Conservation (phyloP, 2,329 filamentous ascomycete genomes). For the Rhinocladiella similis region DNA sequence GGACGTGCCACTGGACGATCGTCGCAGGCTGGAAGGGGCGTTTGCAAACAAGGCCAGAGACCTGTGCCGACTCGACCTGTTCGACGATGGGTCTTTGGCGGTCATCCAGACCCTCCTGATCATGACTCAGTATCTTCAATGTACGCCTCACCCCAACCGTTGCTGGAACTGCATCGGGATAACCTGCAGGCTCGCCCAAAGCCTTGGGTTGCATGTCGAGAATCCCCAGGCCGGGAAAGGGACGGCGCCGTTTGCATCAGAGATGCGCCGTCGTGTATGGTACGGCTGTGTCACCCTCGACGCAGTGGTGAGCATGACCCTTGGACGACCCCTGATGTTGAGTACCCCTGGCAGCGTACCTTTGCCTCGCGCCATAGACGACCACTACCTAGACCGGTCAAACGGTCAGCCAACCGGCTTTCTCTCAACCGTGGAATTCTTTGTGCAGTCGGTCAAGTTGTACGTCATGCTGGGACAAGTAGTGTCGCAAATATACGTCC, state of each 20-base stretch:
- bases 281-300: conserved; percentile 9
- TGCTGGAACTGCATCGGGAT: conserved; percentile 9
- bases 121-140: conserved; percentile 13
- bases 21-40: not conserved
- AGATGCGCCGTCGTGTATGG: conserved; percentile 13
- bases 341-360: not conserved
- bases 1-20: conserved; percentile 34
- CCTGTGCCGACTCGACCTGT: conserved; percentile 6
- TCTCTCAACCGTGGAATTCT: not conserved
- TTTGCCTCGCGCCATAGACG: conserved; percentile 34
- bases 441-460: not conserved
- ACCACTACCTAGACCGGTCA: conserved; percentile 32
- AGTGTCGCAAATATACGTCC: not conserved
- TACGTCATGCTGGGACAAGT: conserved; percentile 4
- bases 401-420: not conserved
- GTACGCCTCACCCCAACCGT: conserved; percentile 1
- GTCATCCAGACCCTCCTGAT: conserved; percentile 13
- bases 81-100: conserved; percentile 9
- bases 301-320: conserved; percentile 10
- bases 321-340: conserved; percentile 7
- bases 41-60: conserved; percentile 4
- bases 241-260: conserved; percentile 1
- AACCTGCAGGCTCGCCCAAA: conserved; percentile 6
- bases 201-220: conserved; percentile 3
- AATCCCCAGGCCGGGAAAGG: not conserved